Base-by-base conservation (phyloP, 1,284 basidiomycete genomes). In the Moniliella sp. region DNA sequence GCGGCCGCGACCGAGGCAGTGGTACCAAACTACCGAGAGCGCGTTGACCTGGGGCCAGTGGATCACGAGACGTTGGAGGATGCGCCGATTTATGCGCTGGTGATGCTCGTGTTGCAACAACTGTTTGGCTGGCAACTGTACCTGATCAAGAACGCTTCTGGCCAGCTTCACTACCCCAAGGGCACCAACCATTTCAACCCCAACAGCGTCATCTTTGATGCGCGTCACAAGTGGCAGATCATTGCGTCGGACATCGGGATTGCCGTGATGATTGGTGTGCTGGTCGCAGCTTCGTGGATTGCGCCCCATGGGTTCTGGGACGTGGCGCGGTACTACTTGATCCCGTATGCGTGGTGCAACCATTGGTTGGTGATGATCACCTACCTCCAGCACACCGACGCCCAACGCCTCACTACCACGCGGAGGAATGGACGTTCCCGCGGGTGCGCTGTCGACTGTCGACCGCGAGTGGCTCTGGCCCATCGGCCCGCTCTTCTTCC, bases 401-500 rank as follows among this genome's bases (percentile, higher is more conserved):
- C 84, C 14, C 61, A 78, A 27, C 69, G n/a, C 84, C 86, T 33
- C 88, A 97, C 66, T 97, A 94, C 71, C 78, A 80, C 46, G 74
- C 76, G 15, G 64, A 75, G 28, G 74, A 78, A 52, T 94, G 88
- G 70, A 91, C 76, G 29, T 99, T 97, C 70, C 69, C 78, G 33
- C 82, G 88, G 88, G 88, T 41, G 88, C 88, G 12, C 74, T 99
- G 32, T 69, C 80, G 42, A 99, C 88, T 14, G 69, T 94, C 29
- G 84, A 97, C 64, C 82, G 91, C 39, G 72, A 66, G 48, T 72
- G 84, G 44, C 67, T 91, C 25, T 82, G 82, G 32, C 49, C 50
- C 25, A 43, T 57, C 31, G 51, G 50, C 17, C 38, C 56, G 18
- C 50, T 46, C 46, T 39, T 61, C 36, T 78, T 77, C 47, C 69